phyloP scores from a whole-genome alignment of 441 rosid genomes.

The Kokia cookei region DNA sequence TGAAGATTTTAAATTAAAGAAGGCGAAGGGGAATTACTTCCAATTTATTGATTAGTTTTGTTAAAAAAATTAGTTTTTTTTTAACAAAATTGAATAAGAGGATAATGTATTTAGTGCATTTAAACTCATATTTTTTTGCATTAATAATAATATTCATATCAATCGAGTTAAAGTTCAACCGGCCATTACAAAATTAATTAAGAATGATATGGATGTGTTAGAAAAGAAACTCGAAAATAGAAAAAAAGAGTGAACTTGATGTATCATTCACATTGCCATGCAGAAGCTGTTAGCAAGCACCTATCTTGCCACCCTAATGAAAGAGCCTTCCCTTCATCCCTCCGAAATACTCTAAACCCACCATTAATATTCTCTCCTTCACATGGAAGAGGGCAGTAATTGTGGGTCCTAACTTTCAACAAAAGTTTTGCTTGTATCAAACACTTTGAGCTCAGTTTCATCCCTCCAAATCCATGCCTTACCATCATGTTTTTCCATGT shows the following conservation, averaged over 20 bases:
- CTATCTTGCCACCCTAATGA: constrained; percentile 65
- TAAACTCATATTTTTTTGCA: fast-evolving
- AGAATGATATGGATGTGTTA: constrained; percentile 18
- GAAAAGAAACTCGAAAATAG: not conserved
- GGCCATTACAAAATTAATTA: too few relatives aligned
- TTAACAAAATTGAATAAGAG: too few relatives aligned
- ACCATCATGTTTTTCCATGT: constrained; percentile 64
- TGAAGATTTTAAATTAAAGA: too few relatives aligned
- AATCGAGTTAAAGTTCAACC: too few relatives aligned
- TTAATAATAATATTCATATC: too few relatives aligned
- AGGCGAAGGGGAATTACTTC: too few relatives aligned
- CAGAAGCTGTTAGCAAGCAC: constrained; percentile 50
- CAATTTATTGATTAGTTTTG: too few relatives aligned
- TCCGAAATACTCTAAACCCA: constrained; percentile 49
- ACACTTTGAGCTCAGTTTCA: constrained; percentile 44
- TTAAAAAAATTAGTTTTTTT: too few relatives aligned
- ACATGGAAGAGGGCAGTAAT: constrained; percentile 36
- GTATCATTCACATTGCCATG: constrained; percentile 49
- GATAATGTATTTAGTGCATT: too few relatives aligned
- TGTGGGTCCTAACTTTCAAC: constrained; percentile 40
- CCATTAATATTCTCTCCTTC: constrained; percentile 29
- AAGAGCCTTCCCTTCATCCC: constrained; percentile 47
- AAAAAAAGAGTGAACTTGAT: too few relatives aligned
- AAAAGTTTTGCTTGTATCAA: constrained; percentile 64
- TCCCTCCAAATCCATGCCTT: constrained; percentile 43